A percentile compares a stretch with the other conserved stretches of the same genome.
Evolutionary conservation across 805 yeast genomes (phyloP).

Genomic region (Hanseniaspora occidentalis): DNA sequence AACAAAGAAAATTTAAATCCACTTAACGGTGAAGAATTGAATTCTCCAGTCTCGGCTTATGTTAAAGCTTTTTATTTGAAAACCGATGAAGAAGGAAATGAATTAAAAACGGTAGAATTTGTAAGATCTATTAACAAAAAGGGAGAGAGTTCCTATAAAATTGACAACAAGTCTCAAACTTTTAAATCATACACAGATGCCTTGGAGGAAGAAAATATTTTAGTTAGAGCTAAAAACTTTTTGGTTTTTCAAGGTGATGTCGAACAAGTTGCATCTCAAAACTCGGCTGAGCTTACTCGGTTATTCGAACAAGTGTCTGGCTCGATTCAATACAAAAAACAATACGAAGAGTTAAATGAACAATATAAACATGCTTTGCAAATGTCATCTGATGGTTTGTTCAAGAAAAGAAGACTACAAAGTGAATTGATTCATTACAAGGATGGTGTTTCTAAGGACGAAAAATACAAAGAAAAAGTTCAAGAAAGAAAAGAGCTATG

Average conservation of each 20-base stretch:
- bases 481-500: constrained; percentile 35
- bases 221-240: constrained; percentile 83
- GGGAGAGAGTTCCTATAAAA: constrained; percentile 57
- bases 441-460: constrained; percentile 63
- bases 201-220: constrained; percentile 65
- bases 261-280: constrained; percentile 82
- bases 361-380: constrained; percentile 56
- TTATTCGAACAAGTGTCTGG: constrained; percentile 79
- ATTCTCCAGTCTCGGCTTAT: constrained; percentile 45
- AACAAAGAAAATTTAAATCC: constrained; percentile 7
- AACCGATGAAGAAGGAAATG: constrained; percentile 34
- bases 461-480: constrained; percentile 44
- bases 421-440: constrained; percentile 69
- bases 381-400: constrained; percentile 47
- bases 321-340: constrained; percentile 50
- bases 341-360: constrained; percentile 53
- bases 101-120: constrained; percentile 34
- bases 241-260: constrained; percentile 96
- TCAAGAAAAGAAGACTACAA: constrained; percentile 55
- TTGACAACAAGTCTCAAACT: constrained; percentile 48
- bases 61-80: constrained; percentile 70
- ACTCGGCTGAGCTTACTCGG: constrained; percentile 59
- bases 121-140: constrained; percentile 45
- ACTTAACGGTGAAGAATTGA: constrained; percentile 13
- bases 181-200: constrained; percentile 52